Percentiles rank a stretch among this genome's conserved stretches.
These are phyloP conservation scores for Durusdinium trenchii DNA, from an alignment of 73 alveolate species.

Conservation along the genomic window DNA sequence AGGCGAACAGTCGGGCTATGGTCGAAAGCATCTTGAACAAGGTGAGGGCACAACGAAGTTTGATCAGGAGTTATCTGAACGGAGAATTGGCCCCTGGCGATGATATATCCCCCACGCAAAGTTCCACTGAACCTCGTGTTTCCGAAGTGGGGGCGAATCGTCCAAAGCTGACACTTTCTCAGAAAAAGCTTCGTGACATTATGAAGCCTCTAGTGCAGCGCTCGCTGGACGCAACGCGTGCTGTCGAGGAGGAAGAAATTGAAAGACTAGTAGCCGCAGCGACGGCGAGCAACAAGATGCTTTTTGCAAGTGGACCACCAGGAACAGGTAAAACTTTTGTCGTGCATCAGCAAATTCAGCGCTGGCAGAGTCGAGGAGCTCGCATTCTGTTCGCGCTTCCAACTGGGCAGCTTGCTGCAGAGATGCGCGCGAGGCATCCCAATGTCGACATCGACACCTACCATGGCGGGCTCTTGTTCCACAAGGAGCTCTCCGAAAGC, in stretches of 20 bases:
- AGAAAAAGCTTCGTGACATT: neutral
- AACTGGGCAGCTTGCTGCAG: slow-evolving; percentile 2
- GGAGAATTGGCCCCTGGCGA: neutral
- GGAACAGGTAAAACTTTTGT: slow-evolving; percentile 42
- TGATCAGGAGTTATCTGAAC: neutral
- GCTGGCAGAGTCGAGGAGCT: neutral
- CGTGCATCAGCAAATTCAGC: neutral
- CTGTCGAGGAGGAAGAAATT: neutral
- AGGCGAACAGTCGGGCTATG: slow-evolving; percentile 19
- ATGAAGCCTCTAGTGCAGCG: neutral
- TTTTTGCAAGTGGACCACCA: slow-evolving; percentile 15
- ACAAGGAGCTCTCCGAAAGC: neutral
- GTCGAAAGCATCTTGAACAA: neutral
- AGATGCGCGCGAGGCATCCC: neutral
- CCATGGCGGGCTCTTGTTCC: neutral
- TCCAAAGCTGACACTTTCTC: neutral
- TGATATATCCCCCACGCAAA: neutral
- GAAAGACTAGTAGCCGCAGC: neutral
- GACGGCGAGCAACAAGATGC: neutral
- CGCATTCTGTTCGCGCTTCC: slow-evolving; percentile 3
- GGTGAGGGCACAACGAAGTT: neutral
- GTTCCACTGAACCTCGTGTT: neutral
- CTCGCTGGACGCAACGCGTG: neutral
- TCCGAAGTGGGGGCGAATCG: neutral
- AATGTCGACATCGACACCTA: slow-evolving; percentile 10